Conservation (phyloP, 208 protist genomes). For the Trichomonas vaginalis region DNA sequence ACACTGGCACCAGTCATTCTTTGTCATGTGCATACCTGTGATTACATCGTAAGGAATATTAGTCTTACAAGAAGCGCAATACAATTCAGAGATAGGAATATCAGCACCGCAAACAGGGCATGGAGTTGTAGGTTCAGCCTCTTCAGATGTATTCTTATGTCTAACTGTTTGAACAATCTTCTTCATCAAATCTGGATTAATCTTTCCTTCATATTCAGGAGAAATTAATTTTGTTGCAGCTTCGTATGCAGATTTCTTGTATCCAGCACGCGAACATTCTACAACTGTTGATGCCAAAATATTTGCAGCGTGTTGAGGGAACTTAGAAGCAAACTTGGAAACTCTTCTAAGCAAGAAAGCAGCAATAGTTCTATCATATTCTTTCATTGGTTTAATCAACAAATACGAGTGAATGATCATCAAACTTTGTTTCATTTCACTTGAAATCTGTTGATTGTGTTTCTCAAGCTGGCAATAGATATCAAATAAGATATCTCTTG, state of each 20-base stretch:
- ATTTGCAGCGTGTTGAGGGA: not conserved
- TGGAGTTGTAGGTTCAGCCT: not conserved
- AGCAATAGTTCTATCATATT: not conserved
- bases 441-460: not conserved
- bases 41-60: not conserved
- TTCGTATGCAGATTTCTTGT: not conserved
- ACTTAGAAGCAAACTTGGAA: not conserved
- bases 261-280: not conserved
- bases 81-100: not conserved
- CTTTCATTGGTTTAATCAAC: not conserved
- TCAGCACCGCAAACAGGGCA: not conserved
- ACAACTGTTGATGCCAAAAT: not conserved
- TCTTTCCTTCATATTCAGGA: constrained; percentile 5
- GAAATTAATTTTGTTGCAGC: not conserved
- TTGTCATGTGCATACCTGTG: not conserved
- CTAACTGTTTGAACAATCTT: constrained; percentile 6
- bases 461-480: not conserved
- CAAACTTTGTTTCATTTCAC: not conserved
- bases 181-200: not conserved
- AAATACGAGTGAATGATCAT: not conserved
- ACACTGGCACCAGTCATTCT: constrained; percentile 1
- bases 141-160: not conserved
- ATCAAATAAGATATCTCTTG: not conserved
- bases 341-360: not conserved
- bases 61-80: not conserved